Percentiles rank a stretch among this genome's conserved stretches.
Evolutionary conservation across 2,329 filamentous ascomycete species (phyloP).

Genomic region (Rhynchosporium graminicola): DNA sequence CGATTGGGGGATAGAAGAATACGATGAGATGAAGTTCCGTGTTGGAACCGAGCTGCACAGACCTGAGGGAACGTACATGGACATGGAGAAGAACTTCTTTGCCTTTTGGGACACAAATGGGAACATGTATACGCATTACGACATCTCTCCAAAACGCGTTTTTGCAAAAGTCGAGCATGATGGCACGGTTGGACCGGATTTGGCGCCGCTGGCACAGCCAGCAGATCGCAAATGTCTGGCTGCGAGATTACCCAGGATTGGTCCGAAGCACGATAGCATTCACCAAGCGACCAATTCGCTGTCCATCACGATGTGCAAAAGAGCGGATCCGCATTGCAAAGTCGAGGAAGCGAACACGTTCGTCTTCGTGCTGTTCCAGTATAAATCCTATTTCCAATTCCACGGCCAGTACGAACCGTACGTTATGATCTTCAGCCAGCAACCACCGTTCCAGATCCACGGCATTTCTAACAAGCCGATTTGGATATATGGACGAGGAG

Average conservation of each 20-base stretch:
- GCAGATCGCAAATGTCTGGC: slow-evolving; percentile 49
- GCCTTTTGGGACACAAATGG: slow-evolving; percentile 56
- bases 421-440: slow-evolving; percentile 51
- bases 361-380: slow-evolving; percentile 55
- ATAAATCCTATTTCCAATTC: slow-evolving; percentile 51
- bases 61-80: slow-evolving; percentile 44
- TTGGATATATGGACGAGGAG: slow-evolving; percentile 56
- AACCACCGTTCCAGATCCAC: slow-evolving; percentile 52
- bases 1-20: slow-evolving; percentile 42
- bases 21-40: slow-evolving; percentile 33
- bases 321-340: slow-evolving; percentile 48
- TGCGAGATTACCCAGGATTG: slow-evolving; percentile 47
- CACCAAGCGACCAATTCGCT: slow-evolving; percentile 64
- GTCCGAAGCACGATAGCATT: slow-evolving; percentile 46
- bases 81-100: slow-evolving; percentile 64
- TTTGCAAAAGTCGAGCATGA: slow-evolving; percentile 50
- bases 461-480: slow-evolving; percentile 52
- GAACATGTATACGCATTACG: slow-evolving; percentile 55
- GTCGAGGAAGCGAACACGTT: slow-evolving; percentile 52
- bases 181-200: slow-evolving; percentile 50
- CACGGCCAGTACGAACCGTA: slow-evolving; percentile 59
- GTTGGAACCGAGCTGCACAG: slow-evolving; percentile 53
- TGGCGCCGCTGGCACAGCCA: slow-evolving; percentile 44
- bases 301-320: slow-evolving; percentile 54
- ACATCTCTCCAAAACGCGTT: slow-evolving; percentile 50